Base-by-base conservation (phyloP, 2,329 filamentous ascomycete species). In the Dothidotthia symphoricarpi region DNA sequence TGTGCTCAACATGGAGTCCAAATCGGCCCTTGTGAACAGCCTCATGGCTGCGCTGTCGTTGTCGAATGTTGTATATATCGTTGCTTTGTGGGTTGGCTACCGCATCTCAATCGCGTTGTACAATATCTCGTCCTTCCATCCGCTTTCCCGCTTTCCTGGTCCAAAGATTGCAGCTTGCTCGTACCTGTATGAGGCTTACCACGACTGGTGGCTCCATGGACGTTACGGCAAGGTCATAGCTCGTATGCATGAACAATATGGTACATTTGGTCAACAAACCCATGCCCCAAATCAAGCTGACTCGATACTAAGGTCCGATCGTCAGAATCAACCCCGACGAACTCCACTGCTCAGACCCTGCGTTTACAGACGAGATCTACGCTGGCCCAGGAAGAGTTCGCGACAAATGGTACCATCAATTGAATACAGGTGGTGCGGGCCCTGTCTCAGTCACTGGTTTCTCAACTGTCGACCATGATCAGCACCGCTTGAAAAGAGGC, bases 341-440 rank as follows among this genome's bases (percentile, higher is more conserved):
- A 33, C 47, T 67, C 4, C 59, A 64, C 33, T 53, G 61, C 34
- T 47, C 49, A 8, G 63, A 66, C 26, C 53, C 57, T 2, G 36
- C 47, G 11, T 66, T 64, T 40, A 59, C 52, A 13, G 63, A 66
- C 25, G 47, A 57, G 26, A 49, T 68, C 14, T 69, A 67, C 42
- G 51, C 54, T 16, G 52, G 51, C 11, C 47, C 53, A 10, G 50
- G 51, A 34, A 49, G 46, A 5, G 29, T 43, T 16, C 51, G 53
- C 31, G 43, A 57, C 31, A 46, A 59, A 40, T 48, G 54, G 49
- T 45, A 53, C 32, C 46, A 59, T 41, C 47, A 55, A 36, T 26
- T 52, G 41, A 49, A 55, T 28, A 61, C 47, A 38, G 55, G 47
- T 44, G 56, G 53, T 28, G 43, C 39, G 28, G 57, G 57, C 15